These are phyloP conservation scores for Aquilaria malaccensis DNA, from an alignment of 345 rosid species.

Conservation along the genomic window DNA sequence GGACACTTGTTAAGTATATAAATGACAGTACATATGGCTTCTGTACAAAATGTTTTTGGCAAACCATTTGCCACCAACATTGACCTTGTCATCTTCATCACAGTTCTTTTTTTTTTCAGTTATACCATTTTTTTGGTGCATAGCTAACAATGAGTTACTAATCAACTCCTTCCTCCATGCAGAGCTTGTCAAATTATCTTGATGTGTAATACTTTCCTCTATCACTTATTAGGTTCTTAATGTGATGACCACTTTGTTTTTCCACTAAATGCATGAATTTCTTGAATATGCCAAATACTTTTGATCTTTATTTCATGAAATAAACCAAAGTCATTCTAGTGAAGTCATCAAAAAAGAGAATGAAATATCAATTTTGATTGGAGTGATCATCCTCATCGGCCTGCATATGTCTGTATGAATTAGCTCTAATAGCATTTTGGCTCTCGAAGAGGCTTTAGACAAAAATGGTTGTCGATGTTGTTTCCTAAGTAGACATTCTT, in stretches of 20 bases:
- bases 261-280: background rate
- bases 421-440: background rate
- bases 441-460: no score
- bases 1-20: background rate
- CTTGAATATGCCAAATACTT: background rate
- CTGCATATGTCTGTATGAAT: background rate
- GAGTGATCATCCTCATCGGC: background rate
- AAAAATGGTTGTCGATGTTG: no score
- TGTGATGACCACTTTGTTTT: background rate
- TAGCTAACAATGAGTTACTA: background rate
- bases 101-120: background rate
- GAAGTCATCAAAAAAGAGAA: slow-evolving; percentile 1
- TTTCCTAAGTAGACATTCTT: no score
- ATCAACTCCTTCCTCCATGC: background rate
- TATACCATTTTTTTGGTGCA: background rate
- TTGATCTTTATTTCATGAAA: background rate
- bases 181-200: background rate
- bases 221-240: background rate
- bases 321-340: background rate
- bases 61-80: background rate
- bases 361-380: background rate
- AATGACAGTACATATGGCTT: background rate
- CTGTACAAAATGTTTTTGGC: background rate
- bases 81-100: background rate
- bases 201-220: background rate